Conservation (phyloP, 495 filamentous ascomycete species). For the Aspergillus saccharolyticus region DNA sequence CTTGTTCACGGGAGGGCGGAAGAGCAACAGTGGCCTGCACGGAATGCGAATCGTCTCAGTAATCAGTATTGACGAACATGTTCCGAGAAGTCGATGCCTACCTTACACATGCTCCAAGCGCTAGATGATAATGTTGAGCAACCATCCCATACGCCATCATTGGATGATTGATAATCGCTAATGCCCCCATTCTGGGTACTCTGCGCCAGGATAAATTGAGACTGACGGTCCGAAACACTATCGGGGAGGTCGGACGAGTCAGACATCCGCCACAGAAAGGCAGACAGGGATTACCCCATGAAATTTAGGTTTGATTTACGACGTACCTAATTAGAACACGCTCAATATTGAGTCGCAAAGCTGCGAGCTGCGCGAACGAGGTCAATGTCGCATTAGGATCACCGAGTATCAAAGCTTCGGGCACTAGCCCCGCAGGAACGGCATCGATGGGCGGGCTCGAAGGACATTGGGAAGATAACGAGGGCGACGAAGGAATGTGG, state of each 20-base stretch:
- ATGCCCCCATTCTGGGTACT: conserved; percentile 34
- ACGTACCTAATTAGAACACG: conserved; percentile 40
- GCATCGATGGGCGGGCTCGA: conserved; percentile 1
- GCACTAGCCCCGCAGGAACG: conserved; percentile 8
- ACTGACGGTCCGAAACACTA: conserved; percentile 53
- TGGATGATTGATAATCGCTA: conserved; percentile 29
- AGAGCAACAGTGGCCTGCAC: conserved; percentile 31
- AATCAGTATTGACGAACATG: conserved; percentile 1
- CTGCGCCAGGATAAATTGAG: conserved; percentile 55
- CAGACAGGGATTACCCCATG: not conserved
- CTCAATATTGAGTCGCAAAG: conserved; percentile 43
- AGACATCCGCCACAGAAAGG: not conserved
- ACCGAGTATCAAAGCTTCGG: conserved; percentile 24
- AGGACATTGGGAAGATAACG: conserved; percentile 11
- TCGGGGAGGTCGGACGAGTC: not conserved
- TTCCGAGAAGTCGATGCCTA: conserved; percentile 17
- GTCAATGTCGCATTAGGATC: conserved; percentile 52
- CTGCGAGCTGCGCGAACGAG: conserved; percentile 47
- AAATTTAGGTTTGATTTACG: conserved; percentile 7
- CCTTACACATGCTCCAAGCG: conserved; percentile 44
- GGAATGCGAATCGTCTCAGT: not conserved
- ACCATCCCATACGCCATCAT: conserved; percentile 42
- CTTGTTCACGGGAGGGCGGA: conserved; percentile 28
- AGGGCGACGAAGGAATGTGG: conserved; percentile 11
- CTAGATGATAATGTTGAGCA: conserved; percentile 34